Base-by-base conservation (phyloP, 176 grass and related monocot genomes). In the Paspalum vaginatum region DNA sequence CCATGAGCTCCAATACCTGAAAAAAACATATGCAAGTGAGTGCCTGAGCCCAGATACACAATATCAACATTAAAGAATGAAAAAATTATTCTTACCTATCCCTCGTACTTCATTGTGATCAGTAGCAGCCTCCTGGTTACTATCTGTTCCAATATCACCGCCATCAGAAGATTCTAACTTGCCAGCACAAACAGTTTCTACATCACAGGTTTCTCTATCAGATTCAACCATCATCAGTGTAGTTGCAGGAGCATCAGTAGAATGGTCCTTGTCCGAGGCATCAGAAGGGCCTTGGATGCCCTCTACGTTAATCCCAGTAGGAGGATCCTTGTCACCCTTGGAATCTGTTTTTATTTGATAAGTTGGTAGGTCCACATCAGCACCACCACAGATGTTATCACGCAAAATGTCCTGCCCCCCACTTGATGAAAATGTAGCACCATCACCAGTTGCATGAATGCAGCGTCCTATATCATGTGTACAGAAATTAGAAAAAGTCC, bases 1-100 rank as follows among this genome's bases (percentile, higher is more conserved):
- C 56, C 9, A 71, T 51, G 41, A 64, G 53, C 41, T 26, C 76
- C 76, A 2, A 15, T 62, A 70, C 70, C 87, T 89, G 81, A 76
- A 89, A 81, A 81, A 58, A 39, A 16, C 52, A 74, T 50, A 48
- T 11, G n/a, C 53, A 67, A 74, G 67, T 85, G 61, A 80, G 71
- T 76, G 55, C 5, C 16, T 42, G 24, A 11, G 2, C 26, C 49
- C 16, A 46, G 59, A 22, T 78, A n/a, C 7, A 39, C 55, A 68
- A 15, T 54, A 39, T 69, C 60, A 77, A 42, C 73, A 46, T 27
- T 44, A 25, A 59, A 53, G 13, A 47, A 17, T 11, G 18, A 2
- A 15, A 42, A 8, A 3, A 11, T 2, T n/a, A 71, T 60, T 22
- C 9, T 66, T 22, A 83, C 60, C 37, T 65, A 63, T 44, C 15